Conservation (phyloP, 2,329 filamentous ascomycete species). For the Spiromastix sp. region DNA sequence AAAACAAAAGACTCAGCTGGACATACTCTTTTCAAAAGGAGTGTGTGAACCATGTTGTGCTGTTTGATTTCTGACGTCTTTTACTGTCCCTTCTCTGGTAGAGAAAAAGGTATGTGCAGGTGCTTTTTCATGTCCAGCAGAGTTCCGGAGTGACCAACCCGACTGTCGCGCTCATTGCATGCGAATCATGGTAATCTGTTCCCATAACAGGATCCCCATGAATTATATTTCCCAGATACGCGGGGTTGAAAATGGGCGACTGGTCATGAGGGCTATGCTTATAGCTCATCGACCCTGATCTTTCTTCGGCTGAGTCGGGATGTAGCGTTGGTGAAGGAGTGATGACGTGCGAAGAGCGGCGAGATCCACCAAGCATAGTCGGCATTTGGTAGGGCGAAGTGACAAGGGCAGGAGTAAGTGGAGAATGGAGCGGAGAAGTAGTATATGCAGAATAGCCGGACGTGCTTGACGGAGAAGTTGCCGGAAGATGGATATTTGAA, state of each 20-base stretch:
- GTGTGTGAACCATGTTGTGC: neutral
- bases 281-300: slow-evolving; percentile 20
- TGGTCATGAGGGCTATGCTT: slow-evolving; percentile 22
- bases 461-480: slow-evolving; percentile 28
- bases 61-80: neutral
- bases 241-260: slow-evolving; percentile 28
- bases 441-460: slow-evolving; percentile 30
- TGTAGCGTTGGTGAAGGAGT: slow-evolving; percentile 26
- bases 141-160: slow-evolving; percentile 25
- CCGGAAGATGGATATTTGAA: slow-evolving; percentile 22
- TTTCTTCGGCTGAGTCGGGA: slow-evolving; percentile 23
- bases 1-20: slow-evolving; percentile 8
- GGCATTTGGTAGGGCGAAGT: slow-evolving; percentile 27
- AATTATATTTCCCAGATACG: slow-evolving; percentile 24
- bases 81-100: neutral
- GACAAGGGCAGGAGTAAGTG: slow-evolving; percentile 27
- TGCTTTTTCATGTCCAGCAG: slow-evolving; percentile 23
- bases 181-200: slow-evolving; percentile 21
- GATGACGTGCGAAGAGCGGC: slow-evolving; percentile 24
- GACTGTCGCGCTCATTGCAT: slow-evolving; percentile 21
- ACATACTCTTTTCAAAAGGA: neutral
- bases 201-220: slow-evolving; percentile 22
- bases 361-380: slow-evolving; percentile 23
- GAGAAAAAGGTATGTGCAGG: slow-evolving; percentile 1
- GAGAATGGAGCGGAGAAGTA: slow-evolving; percentile 29